phyloP scores from a whole-genome alignment of 2,329 filamentous ascomycete species.

The Colletotrichum theobromicola region DNA sequence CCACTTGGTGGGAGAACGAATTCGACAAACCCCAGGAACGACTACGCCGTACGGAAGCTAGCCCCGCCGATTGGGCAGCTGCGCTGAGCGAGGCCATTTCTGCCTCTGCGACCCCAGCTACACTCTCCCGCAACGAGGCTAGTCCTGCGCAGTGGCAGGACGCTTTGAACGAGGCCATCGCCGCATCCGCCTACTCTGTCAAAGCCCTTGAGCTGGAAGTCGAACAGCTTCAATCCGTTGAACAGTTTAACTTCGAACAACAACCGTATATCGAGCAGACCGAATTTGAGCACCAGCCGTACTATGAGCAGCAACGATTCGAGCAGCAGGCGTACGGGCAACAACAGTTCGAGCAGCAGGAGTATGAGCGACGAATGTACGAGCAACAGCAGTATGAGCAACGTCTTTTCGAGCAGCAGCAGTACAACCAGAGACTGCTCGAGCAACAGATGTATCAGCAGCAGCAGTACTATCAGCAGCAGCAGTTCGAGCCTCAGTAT shows the following conservation, averaged over 20 bases:
- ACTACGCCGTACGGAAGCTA: not conserved
- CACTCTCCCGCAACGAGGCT: constrained; percentile 6
- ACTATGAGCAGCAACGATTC: not conserved
- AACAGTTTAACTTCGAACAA: not conserved
- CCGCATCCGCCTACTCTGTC: not conserved
- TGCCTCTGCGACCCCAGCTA: not conserved
- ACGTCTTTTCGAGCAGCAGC: not conserved
- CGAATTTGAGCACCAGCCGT: not conserved
- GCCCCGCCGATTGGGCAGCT: constrained; percentile 20
- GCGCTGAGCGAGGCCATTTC: constrained; percentile 11
- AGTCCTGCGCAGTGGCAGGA: constrained; percentile 13
- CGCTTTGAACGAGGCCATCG: constrained; percentile 23
- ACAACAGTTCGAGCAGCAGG: not conserved
- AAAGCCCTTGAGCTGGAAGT: not conserved
- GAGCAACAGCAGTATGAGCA: not conserved
- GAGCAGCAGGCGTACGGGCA: not conserved
- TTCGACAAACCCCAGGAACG: not conserved
- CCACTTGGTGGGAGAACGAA: constrained; percentile 18
- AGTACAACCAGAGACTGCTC: not conserved
- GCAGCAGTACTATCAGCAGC: not conserved
- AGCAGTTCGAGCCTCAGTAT: not conserved
- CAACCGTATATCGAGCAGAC: not conserved
- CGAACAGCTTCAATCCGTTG: not conserved
- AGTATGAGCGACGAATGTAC: not conserved
- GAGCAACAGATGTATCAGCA: not conserved